A percentile compares a stretch with the other conserved stretches of the same genome.
phyloP scores from a whole-genome alignment of 495 filamentous ascomycete species.

The Daldinia vernicosa region DNA sequence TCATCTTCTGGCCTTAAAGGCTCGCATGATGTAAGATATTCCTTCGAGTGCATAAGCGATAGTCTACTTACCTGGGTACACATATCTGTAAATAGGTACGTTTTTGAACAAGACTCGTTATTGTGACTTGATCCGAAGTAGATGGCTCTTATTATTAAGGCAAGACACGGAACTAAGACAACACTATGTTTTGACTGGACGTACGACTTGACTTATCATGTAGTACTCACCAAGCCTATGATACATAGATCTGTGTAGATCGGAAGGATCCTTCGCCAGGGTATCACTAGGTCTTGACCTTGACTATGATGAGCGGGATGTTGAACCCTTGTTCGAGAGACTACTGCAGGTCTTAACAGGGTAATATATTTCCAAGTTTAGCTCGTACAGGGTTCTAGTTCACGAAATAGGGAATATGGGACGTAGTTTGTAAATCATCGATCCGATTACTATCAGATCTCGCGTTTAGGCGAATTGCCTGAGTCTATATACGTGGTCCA shows the following conservation, averaged over 20 bases:
- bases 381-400: neutral
- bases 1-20: neutral
- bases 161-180: neutral
- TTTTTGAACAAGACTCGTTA: neutral
- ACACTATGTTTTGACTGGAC: neutral
- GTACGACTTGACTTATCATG: constrained; percentile 5
- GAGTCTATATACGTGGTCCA: constrained; percentile 12
- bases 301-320: neutral
- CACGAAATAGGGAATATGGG: neutral
- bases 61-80: neutral
- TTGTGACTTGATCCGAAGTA: neutral
- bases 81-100: too few relatives aligned
- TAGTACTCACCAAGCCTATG: neutral
- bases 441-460: constrained; percentile 1
- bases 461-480: constrained; percentile 11
- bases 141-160: neutral
- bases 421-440: constrained; percentile 13
- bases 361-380: neutral
- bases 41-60: neutral
- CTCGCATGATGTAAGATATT: neutral
- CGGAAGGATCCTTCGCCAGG: neutral
- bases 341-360: neutral
- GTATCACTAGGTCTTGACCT: neutral
- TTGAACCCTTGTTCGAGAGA: neutral
- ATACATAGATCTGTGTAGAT: neutral